A percentile compares a stretch with the other conserved stretches of the same genome.
phyloP scores from a whole-genome alignment of 495 filamentous ascomycete genomes.

The Trichocladium uniseriatum region DNA sequence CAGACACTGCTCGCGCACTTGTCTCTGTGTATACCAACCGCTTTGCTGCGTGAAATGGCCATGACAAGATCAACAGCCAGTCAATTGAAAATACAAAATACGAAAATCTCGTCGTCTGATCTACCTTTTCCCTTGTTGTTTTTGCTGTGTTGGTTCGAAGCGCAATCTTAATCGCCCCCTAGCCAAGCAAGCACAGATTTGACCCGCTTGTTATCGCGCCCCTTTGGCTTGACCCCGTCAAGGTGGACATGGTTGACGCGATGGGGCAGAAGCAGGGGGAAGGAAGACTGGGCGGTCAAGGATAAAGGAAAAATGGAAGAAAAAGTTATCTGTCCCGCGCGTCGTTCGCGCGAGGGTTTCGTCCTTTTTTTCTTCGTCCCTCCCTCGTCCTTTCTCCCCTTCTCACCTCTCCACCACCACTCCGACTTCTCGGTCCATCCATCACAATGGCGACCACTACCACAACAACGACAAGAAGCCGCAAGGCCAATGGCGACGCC shows the following conservation, averaged over 20 bases:
- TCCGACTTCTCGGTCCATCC: not conserved
- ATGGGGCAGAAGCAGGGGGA: not conserved
- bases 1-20: too few relatives aligned
- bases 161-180: constrained; percentile 1
- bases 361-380: not conserved
- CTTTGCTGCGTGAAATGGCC: too few relatives aligned
- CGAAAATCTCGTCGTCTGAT: too few relatives aligned
- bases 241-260: not conserved
- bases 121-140: too few relatives aligned
- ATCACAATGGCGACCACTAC: constrained; percentile 14
- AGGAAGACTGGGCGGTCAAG: not conserved
- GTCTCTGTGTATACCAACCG: too few relatives aligned
- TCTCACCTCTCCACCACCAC: not conserved
- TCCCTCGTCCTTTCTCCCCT: not conserved
- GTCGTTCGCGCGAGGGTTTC: not conserved
- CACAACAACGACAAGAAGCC: constrained; percentile 16
- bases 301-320: constrained; percentile 5
- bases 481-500: constrained; percentile 7
- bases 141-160: not conserved
- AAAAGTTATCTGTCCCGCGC: not conserved
- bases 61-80: too few relatives aligned
- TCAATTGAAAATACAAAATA: too few relatives aligned
- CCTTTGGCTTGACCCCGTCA: not conserved
- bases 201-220: not conserved
- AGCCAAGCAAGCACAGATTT: constrained; percentile 5